phyloP scores from a whole-genome alignment of 441 rosid species.

The Rhodomyrtus psidioides region DNA sequence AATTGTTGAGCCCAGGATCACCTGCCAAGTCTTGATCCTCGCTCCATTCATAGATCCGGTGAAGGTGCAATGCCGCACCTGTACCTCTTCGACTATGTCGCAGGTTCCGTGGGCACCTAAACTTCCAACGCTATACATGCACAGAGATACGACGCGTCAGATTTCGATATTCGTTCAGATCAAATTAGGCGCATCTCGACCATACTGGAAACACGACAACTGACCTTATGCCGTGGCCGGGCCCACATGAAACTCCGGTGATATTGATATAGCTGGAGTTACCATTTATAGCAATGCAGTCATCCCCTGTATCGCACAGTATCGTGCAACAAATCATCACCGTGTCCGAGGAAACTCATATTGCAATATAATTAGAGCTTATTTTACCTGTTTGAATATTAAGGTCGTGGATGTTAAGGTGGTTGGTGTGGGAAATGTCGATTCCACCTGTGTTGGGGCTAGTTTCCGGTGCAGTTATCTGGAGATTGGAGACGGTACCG shows the following conservation, averaged over 20 bases:
- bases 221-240: conserved; percentile 43
- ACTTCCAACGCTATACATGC: conserved; percentile 26
- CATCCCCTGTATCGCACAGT: conserved; percentile 21
- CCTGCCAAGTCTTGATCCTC: conserved; percentile 40
- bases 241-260: conserved; percentile 27
- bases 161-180: not conserved
- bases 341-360: not conserved
- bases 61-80: conserved; percentile 15
- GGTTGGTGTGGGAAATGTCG: conserved; percentile 8
- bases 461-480: conserved; percentile 22
- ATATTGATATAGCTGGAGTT: conserved; percentile 12
- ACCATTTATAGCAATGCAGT: conserved; percentile 32
- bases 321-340: not conserved
- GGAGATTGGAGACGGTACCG: conserved; percentile 13
- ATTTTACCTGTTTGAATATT: conserved; percentile 24
- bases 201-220: not conserved
- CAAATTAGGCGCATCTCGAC: not conserved
- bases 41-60: conserved; percentile 23
- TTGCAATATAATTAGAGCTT: too few relatives aligned
- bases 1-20: not conserved
- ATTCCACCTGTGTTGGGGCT: conserved; percentile 51
- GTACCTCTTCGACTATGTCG: conserved; percentile 19
- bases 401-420: conserved; percentile 9
- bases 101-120: conserved; percentile 1
- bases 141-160: not conserved